A percentile compares a stretch with the other conserved stretches of the same genome.
These are phyloP conservation scores for Cryptococcus sp. DNA, from an alignment of 1,284 basidiomycete species.

Conservation along the genomic window DNA sequence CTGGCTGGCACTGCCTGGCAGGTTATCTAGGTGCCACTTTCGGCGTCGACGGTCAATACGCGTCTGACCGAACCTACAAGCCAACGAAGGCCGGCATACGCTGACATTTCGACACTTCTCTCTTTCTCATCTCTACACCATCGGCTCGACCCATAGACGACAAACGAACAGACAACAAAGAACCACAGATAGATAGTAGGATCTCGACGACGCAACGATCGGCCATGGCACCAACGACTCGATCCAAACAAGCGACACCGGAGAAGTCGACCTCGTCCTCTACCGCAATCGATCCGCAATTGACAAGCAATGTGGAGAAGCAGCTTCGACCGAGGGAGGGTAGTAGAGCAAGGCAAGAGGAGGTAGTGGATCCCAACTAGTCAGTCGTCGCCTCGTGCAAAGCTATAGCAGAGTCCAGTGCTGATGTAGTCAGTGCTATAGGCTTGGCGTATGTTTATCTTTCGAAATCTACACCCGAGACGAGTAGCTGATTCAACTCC, in stretches of 20 bases:
- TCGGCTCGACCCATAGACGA: no score
- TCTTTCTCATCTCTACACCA: no score
- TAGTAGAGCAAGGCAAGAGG: conserved; percentile 36
- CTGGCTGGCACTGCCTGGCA: no score
- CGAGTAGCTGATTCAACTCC: conserved; percentile 5
- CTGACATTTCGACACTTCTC: no score
- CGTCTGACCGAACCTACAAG: no score
- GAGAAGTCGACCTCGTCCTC: conserved; percentile 12
- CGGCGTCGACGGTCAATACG: no score
- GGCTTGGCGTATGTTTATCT: conserved; percentile 39
- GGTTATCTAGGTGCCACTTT: no score
- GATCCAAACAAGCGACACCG: conserved; percentile 33
- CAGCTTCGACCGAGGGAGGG: conserved; percentile 19
- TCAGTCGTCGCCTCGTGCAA: background rate
- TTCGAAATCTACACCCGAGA: background rate
- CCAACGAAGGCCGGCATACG: no score
- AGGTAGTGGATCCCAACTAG: conserved; percentile 47
- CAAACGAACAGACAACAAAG: no score
- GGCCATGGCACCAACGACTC: conserved; percentile 30
- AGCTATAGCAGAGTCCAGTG: conserved; percentile 2
- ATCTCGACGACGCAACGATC: background rate
- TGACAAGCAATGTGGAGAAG: background rate
- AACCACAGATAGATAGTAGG: no score
- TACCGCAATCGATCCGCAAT: conserved; percentile 7
- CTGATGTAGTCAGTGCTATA: conserved; percentile 31